Percentiles rank a stretch among this genome's conserved stretches.
phyloP scores from a whole-genome alignment of 768 basidiomycete genomes.

The Boletus subcaerulescens region DNA sequence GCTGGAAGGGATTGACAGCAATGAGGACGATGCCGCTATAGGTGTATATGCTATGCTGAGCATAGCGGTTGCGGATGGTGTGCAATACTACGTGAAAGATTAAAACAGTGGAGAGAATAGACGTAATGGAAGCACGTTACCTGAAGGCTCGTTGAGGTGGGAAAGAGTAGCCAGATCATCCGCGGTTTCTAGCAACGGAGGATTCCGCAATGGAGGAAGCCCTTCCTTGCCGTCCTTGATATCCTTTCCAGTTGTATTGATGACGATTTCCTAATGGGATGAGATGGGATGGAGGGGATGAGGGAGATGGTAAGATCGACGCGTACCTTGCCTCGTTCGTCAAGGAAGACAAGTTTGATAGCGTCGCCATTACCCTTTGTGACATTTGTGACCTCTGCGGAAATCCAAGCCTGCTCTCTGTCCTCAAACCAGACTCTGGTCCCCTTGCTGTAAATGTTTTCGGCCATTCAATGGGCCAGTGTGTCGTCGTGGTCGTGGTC shows the following conservation, averaged over 20 bases:
- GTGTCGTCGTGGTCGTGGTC: conserved; percentile 22
- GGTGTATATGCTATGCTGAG: conserved; percentile 96
- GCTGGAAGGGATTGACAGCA: conserved; percentile 98
- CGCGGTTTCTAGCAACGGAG: conserved; percentile 91
- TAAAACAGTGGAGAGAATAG: neutral
- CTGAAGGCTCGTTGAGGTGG: conserved; percentile 96
- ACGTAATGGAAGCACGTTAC: conserved; percentile 40
- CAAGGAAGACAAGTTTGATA: conserved; percentile 81
- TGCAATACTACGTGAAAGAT: conserved; percentile 67
- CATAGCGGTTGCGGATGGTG: conserved; percentile 95
- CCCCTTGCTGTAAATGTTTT: conserved; percentile 89
- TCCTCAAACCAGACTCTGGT: conserved; percentile 92
- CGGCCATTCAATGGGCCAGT: conserved; percentile 71
- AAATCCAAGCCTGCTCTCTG: conserved; percentile 93
- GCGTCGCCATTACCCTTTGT: conserved; percentile 64
- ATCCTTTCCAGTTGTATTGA: conserved; percentile 76
- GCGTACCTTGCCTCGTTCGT: conserved; percentile 88
- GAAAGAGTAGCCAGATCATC: conserved; percentile 98
- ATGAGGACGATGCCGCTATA: conserved; percentile 99
- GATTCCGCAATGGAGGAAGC: conserved; percentile 93
- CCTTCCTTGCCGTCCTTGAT: conserved; percentile 77
- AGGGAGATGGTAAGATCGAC: conserved; percentile 12
- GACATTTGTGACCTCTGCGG: conserved; percentile 74
- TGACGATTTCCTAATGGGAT: conserved; percentile 60
- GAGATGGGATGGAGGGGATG: neutral